phyloP scores from a whole-genome alignment of 441 rosid genomes.

The Populus hybrid region DNA sequence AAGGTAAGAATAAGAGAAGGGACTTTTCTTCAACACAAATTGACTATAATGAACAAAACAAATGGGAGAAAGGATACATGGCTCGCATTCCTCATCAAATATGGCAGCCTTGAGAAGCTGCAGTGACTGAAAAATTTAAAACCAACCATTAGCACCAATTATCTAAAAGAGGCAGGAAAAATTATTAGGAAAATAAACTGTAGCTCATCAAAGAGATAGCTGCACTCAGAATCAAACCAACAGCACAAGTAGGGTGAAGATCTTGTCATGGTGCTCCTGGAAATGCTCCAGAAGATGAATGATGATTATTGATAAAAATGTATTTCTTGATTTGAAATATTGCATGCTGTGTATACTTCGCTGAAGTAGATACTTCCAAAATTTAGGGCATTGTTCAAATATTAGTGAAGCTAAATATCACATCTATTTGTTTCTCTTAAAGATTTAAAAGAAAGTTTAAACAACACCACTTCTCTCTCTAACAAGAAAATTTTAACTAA shows the following conservation, averaged over 20 bases:
- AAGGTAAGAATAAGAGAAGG: slow-evolving; percentile 4
- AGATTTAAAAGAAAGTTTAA: neutral
- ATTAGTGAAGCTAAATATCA: neutral
- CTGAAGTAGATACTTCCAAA: neutral
- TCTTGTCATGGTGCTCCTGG: neutral
- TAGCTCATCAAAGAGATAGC: neutral
- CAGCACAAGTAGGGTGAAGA: neutral
- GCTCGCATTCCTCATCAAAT: slow-evolving; percentile 78
- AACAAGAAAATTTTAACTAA: neutral
- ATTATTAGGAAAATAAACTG: neutral
- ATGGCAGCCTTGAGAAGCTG: slow-evolving; percentile 75
- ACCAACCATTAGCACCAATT: slow-evolving; percentile 4
- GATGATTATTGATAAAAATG: neutral
- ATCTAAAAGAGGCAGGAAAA: neutral
- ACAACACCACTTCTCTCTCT: neutral
- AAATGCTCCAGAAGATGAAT: neutral
- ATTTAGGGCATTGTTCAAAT: neutral
- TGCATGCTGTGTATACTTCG: neutral
- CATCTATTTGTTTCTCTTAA: neutral
- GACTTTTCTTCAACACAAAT: neutral
- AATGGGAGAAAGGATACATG: slow-evolving; percentile 57
- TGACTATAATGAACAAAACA: neutral
- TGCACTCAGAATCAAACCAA: neutral
- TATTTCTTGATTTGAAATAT: neutral
- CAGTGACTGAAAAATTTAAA: slow-evolving; percentile 56